phyloP scores from a whole-genome alignment of 768 basidiomycete genomes.

The Leccinum barrowsii region DNA sequence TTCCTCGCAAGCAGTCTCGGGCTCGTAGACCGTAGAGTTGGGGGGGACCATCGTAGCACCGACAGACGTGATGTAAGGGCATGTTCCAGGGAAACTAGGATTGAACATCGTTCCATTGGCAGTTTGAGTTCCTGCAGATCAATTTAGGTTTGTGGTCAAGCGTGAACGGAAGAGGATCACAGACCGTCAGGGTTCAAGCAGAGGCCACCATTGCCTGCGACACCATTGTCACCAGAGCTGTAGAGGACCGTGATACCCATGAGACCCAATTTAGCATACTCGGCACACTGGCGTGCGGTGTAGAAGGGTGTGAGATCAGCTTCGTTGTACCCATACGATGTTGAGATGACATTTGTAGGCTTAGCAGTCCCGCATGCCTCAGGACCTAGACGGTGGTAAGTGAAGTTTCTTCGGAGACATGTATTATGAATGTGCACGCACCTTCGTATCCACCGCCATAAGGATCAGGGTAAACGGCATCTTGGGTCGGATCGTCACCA shows the following conservation, averaged over 20 bases:
- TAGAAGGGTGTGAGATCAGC: slow-evolving; percentile 34
- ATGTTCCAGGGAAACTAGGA: slow-evolving; percentile 41
- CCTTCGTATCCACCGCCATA: slow-evolving; percentile 22
- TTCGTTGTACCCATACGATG: slow-evolving; percentile 40
- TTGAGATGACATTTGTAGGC: slow-evolving; percentile 39
- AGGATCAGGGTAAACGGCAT: slow-evolving; percentile 27
- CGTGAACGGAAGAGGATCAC: neutral
- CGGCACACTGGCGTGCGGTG: slow-evolving; percentile 39
- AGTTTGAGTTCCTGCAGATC: slow-evolving; percentile 25
- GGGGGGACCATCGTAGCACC: slow-evolving; percentile 47
- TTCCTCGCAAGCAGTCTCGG: slow-evolving; percentile 30
- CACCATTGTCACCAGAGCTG: slow-evolving; percentile 43
- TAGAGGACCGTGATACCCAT: slow-evolving; percentile 42
- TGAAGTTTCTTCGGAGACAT: neutral
- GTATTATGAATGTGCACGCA: neutral
- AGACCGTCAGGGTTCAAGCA: slow-evolving; percentile 34
- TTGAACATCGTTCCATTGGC: slow-evolving; percentile 34
- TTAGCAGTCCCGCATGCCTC: slow-evolving; percentile 36
- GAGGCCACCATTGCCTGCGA: slow-evolving; percentile 31
- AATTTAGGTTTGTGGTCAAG: neutral
- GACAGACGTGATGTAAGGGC: slow-evolving; percentile 44
- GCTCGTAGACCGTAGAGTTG: slow-evolving; percentile 25
- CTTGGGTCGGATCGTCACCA: slow-evolving; percentile 30
- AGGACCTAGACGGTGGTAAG: slow-evolving; percentile 12
- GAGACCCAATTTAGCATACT: slow-evolving; percentile 45